Percentiles rank a stretch among this genome's conserved stretches.
Evolutionary conservation across 2,329 filamentous ascomycete species (phyloP).

Genomic region (Fusarium decemcellulare): DNA sequence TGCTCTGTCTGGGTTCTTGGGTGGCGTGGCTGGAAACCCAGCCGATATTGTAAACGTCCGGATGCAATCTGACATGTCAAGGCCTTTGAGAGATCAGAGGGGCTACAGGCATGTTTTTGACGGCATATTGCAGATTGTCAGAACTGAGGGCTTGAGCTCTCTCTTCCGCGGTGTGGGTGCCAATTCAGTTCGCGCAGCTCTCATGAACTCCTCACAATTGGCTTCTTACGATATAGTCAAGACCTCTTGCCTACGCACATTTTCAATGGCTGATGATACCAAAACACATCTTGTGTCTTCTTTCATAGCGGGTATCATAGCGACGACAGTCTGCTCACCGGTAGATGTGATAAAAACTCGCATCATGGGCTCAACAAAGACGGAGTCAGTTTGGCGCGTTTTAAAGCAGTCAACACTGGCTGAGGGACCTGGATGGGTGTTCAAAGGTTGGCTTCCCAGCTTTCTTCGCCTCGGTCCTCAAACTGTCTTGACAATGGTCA

Average conservation of each 20-base stretch:
- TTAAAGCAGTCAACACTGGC: background rate
- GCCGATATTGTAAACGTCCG: conserved; percentile 11
- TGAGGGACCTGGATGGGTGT: background rate
- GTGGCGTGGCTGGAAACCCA: conserved; percentile 7
- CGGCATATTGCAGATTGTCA: background rate
- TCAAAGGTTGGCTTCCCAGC: conserved; percentile 11
- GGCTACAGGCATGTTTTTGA: conserved; percentile 6
- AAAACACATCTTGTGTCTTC: conserved; percentile 5
- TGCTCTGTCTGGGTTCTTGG: conserved; percentile 1
- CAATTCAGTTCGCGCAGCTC: conserved; percentile 2
- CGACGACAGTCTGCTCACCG: conserved; percentile 7
- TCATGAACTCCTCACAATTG: conserved; percentile 17
- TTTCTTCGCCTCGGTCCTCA: conserved; percentile 17
- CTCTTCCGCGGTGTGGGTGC: background rate
- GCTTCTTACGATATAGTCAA: conserved; percentile 18
- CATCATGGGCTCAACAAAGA: background rate
- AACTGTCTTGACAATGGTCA: conserved; percentile 3
- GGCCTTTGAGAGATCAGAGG: background rate
- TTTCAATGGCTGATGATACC: background rate
- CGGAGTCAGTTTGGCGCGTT: background rate
- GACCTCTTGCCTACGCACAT: background rate
- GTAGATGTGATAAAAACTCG: conserved; percentile 12
- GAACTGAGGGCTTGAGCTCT: background rate
- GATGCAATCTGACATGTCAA: conserved; percentile 9
- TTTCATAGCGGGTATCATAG: background rate